Percentiles rank a stretch among this genome's conserved stretches.
phyloP scores from a whole-genome alignment of 208 protist genomes.

The Trypanosomatidae sp. region DNA sequence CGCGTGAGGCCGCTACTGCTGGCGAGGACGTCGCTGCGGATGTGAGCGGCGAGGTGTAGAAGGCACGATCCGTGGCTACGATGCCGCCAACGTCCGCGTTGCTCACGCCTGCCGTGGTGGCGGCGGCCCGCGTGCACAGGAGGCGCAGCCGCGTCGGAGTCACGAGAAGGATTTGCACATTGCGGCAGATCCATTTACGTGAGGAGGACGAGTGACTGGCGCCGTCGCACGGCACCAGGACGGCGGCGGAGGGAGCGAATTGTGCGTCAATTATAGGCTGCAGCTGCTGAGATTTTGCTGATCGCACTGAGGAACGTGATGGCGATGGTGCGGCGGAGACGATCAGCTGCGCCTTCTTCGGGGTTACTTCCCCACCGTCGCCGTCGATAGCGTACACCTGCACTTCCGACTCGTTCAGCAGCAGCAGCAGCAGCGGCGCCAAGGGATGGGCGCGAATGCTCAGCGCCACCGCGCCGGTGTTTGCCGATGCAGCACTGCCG shows the following conservation, averaged over 20 bases:
- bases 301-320: no score
- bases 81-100: not conserved
- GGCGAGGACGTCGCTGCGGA: not conserved
- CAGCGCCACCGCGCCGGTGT: not conserved
- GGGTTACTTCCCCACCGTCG: not conserved
- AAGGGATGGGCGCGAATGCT: slow-evolving; percentile 40
- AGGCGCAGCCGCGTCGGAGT: slow-evolving; percentile 19
- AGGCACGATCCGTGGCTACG: slow-evolving; percentile 23
- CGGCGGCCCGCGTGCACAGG: slow-evolving; percentile 16
- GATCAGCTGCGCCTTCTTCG: slow-evolving; percentile 14
- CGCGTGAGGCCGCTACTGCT: not conserved
- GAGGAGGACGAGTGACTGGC: slow-evolving; percentile 1
- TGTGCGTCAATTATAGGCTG: slow-evolving; percentile 26
- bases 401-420: slow-evolving; percentile 23
- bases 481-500: not conserved
- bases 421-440: slow-evolving; percentile 30
- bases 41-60: slow-evolving; percentile 15
- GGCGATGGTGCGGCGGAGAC: slow-evolving; percentile 3
- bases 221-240: slow-evolving; percentile 7
- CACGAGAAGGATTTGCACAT: slow-evolving; percentile 31
- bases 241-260: slow-evolving; percentile 27
- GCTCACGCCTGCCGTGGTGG: not conserved
- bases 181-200: slow-evolving; percentile 7
- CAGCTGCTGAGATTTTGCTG: not conserved
- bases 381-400: slow-evolving; percentile 31